Percentiles rank a stretch among this genome's conserved stretches.
Evolutionary conservation across 2,329 filamentous ascomycete genomes (phyloP).

Genomic region (Biscogniauxia mediterranea): DNA sequence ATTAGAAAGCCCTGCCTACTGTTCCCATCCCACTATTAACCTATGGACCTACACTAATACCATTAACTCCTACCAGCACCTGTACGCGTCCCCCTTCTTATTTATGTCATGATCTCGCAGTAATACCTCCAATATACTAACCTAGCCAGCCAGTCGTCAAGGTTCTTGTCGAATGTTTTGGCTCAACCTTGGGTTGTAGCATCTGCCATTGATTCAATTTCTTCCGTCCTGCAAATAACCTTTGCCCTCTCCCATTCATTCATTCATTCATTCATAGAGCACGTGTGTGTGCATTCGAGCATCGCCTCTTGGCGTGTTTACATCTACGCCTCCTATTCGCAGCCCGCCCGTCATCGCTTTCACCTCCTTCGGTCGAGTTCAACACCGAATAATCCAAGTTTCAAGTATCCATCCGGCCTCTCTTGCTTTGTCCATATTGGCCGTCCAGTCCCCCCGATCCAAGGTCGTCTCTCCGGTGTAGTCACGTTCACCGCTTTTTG

Average conservation of each 20-base stretch:
- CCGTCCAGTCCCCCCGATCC: neutral
- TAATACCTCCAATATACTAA: too few relatives aligned
- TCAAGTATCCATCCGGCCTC: neutral
- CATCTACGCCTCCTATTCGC: slow-evolving; percentile 1
- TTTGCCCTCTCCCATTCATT: too few relatives aligned
- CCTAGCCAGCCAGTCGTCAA: too few relatives aligned
- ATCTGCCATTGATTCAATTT: too few relatives aligned
- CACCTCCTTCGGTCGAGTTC: slow-evolving; percentile 11
- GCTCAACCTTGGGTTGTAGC: too few relatives aligned
- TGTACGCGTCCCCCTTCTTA: slow-evolving; percentile 1
- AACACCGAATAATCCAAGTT: neutral
- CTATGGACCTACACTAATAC: neutral
- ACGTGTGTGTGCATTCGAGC: slow-evolving; percentile 11
- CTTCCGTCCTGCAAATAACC: too few relatives aligned
- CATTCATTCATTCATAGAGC: too few relatives aligned
- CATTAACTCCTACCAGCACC: neutral
- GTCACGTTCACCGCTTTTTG: slow-evolving; percentile 1
- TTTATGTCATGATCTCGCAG: neutral
- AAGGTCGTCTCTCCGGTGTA: neutral
- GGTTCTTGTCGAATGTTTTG: neutral
- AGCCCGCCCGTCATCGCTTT: neutral
- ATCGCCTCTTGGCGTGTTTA: slow-evolving; percentile 25
- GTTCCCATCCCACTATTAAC: too few relatives aligned
- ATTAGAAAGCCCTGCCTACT: slow-evolving; percentile 9
- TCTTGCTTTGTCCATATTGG: neutral